Conservation (phyloP, 2,329 filamentous ascomycete species). For the Colletotrichum musicola region DNA sequence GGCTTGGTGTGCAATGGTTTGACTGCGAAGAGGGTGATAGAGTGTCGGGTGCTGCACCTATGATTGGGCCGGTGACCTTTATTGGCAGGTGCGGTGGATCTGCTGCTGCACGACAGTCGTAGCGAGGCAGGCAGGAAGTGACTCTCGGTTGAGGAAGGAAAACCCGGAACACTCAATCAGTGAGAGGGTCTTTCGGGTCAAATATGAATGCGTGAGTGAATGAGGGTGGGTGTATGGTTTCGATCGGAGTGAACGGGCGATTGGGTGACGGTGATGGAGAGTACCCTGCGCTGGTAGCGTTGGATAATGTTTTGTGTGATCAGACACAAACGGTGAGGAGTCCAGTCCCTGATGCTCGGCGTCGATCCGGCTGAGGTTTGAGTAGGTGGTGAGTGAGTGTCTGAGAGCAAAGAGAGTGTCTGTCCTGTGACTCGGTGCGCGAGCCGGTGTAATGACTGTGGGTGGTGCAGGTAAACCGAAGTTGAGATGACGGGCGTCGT, state of each 20-base stretch:
- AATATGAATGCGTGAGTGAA: constrained; percentile 9
- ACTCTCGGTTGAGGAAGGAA: constrained; percentile 10
- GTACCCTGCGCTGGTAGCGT: constrained; percentile 12
- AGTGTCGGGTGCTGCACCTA: constrained; percentile 23
- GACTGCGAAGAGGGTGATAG: constrained; percentile 25
- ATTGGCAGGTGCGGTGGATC: constrained; percentile 35
- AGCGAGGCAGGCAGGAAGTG: constrained; percentile 28
- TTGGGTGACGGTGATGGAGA: constrained; percentile 29
- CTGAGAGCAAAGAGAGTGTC: constrained; percentile 23
- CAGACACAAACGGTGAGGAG: constrained; percentile 34
- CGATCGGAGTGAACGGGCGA: constrained; percentile 4
- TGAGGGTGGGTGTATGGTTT: constrained; percentile 13
- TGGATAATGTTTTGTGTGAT: constrained; percentile 20
- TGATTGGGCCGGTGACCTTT: constrained; percentile 35
- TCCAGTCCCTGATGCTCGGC: constrained; percentile 37
- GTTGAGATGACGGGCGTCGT: constrained; percentile 26
- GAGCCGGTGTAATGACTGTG: constrained; percentile 36
- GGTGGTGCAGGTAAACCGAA: constrained; percentile 11
- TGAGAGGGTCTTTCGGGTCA: constrained; percentile 19
- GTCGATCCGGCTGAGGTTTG: constrained; percentile 19
- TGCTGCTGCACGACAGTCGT: constrained; percentile 36
- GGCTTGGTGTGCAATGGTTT: constrained; percentile 17
- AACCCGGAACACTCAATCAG: constrained; percentile 7
- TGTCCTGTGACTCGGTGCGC: constrained; percentile 22
- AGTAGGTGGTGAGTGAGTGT: constrained; percentile 2